These are phyloP conservation scores for Ogataea paradorogensis DNA, from an alignment of 805 yeast genomes.

Conservation along the genomic window DNA sequence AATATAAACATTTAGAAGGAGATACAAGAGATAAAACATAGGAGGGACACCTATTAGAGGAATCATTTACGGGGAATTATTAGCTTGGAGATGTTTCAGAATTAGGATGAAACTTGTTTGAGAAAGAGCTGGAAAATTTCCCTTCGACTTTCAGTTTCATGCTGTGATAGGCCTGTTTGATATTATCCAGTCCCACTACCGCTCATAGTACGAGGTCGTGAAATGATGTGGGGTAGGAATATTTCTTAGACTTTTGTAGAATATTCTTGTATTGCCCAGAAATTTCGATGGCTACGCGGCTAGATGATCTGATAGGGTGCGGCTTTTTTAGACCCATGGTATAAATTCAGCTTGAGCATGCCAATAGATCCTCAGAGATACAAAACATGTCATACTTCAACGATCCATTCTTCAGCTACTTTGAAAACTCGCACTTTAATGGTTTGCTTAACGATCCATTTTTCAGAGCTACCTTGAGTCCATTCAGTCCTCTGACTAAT, in stretches of 20 bases:
- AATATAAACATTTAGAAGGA: too few relatives aligned
- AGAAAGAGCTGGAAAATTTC: too few relatives aligned
- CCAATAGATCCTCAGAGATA: background rate
- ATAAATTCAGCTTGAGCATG: slow-evolving; percentile 1
- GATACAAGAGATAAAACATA: too few relatives aligned
- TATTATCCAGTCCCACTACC: too few relatives aligned
- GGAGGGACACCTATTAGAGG: too few relatives aligned
- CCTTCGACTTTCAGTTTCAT: too few relatives aligned
- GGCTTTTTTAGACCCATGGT: slow-evolving; percentile 1
- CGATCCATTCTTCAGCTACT: slow-evolving; percentile 44
- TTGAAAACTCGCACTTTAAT: slow-evolving; percentile 39
- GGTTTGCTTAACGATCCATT: slow-evolving; percentile 32
- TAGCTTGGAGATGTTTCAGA: background rate
- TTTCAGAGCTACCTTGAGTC: slow-evolving; percentile 12
- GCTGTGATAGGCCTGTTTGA: too few relatives aligned
- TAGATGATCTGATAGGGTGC: background rate
- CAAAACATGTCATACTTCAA: slow-evolving; percentile 17
- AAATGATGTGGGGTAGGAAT: too few relatives aligned
- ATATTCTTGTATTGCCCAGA: slow-evolving; percentile 6
- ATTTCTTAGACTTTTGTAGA: background rate
- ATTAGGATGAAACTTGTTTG: background rate
- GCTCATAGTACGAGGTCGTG: too few relatives aligned
- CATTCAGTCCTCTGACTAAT: slow-evolving; percentile 2
- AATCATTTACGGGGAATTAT: too few relatives aligned
- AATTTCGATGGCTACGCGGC: slow-evolving; percentile 8